A percentile compares a stretch with the other conserved stretches of the same genome.
These are phyloP conservation scores for Quillaja saponaria DNA, from an alignment of 306 rosid species.

Conservation along the genomic window DNA sequence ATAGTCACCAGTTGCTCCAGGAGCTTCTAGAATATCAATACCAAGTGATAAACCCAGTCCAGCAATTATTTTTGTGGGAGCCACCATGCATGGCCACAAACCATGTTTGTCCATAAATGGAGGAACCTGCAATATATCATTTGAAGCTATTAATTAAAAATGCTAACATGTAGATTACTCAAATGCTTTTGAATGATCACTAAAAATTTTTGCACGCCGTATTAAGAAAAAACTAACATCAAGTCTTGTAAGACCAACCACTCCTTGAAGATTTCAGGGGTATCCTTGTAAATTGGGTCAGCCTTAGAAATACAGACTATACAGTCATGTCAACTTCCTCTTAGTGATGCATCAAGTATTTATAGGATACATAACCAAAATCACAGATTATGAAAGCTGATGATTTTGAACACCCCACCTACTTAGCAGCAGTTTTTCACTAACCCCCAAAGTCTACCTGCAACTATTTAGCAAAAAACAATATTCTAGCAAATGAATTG, in stretches of 20 bases:
- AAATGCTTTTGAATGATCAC: background rate
- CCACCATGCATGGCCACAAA: conserved; percentile 91
- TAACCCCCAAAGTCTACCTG: background rate
- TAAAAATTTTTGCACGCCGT: too few species aligned
- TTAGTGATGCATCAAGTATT: conserved; percentile 4
- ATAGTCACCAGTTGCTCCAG: conserved; percentile 96
- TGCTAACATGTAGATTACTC: background rate
- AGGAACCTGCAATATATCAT: conserved; percentile 61
- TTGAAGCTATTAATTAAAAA: conserved; percentile 14
- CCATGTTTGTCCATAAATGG: conserved; percentile 75
- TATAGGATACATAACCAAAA: background rate
- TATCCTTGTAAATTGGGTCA: too few species aligned
- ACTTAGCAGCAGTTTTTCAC: background rate
- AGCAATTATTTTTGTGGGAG: conserved; percentile 96
- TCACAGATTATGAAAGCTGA: conserved; percentile 10
- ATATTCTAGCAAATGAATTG: background rate
- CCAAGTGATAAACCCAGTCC: conserved; percentile 92
- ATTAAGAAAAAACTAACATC: too few species aligned
- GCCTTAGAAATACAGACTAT: too few species aligned
- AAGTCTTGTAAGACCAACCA: too few species aligned
- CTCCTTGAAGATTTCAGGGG: too few species aligned
- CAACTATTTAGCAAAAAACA: conserved; percentile 2
- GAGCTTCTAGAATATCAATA: conserved; percentile 93
- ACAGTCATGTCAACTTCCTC: background rate
- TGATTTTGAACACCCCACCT: conserved; percentile 4